A percentile compares a stretch with the other conserved stretches of the same genome.
phyloP scores from a whole-genome alignment of 495 filamentous ascomycete genomes.

The Delitschia confertaspora region DNA sequence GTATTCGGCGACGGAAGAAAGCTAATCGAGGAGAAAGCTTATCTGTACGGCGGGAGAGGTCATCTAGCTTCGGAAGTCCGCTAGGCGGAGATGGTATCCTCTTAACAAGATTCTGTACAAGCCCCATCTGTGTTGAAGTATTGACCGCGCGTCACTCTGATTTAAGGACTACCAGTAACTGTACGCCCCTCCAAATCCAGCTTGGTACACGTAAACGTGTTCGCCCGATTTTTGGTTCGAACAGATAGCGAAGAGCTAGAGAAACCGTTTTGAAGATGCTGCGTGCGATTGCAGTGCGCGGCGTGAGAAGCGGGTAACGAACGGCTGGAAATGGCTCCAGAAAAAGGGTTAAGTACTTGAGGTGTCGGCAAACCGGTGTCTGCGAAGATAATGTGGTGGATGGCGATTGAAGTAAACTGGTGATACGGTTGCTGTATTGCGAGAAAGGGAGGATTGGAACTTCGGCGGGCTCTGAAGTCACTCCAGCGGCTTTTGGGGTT shows the following conservation, averaged over 20 bases:
- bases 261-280: neutral
- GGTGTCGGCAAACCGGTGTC: neutral
- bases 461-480: neutral
- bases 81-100: slow-evolving; percentile 51
- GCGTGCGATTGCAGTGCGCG: neutral
- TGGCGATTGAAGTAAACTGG: neutral
- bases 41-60: slow-evolving; percentile 48
- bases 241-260: no score
- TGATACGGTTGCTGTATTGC: neutral
- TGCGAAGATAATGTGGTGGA: neutral
- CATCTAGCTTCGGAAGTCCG: slow-evolving; percentile 51
- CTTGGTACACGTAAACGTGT: neutral
- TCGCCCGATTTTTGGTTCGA: no score
- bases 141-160: slow-evolving; percentile 10
- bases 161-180: neutral
- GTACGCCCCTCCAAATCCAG: slow-evolving; percentile 7
- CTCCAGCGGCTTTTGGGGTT: neutral
- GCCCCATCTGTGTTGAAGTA: slow-evolving; percentile 42
- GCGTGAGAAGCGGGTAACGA: slow-evolving; percentile 27
- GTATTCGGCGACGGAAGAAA: slow-evolving; percentile 80
- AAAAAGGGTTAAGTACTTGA: neutral
- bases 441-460: neutral
- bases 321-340: slow-evolving; percentile 24
- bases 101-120: slow-evolving; percentile 55
- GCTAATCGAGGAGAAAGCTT: slow-evolving; percentile 54